Percentiles rank a stretch among this genome's conserved stretches.
Conservation (phyloP, 139 green algal genomes). For the Tetratostichococcus sp. region DNA sequence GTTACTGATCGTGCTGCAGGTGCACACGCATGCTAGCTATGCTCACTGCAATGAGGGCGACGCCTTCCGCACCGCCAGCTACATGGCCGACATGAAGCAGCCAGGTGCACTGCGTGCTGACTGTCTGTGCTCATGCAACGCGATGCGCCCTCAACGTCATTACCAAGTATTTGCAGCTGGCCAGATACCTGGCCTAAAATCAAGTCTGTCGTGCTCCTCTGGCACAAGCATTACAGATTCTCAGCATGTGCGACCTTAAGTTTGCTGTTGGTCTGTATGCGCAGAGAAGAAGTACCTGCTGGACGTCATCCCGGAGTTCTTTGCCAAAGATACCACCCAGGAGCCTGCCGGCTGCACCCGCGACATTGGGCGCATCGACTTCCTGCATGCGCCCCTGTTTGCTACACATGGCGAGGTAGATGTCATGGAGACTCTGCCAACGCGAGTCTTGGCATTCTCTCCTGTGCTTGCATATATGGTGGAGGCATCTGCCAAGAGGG, state of each 20-base stretch:
- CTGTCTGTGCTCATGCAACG: too few species aligned
- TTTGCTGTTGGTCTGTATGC: too few species aligned
- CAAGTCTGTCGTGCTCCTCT: too few species aligned
- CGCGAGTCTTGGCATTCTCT: too few species aligned
- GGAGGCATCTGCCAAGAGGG: too few species aligned
- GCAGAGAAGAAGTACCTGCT: conserved; percentile 1
- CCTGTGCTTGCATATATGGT: too few species aligned
- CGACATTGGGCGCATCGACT: background rate
- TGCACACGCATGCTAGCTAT: background rate
- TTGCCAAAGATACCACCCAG: background rate
- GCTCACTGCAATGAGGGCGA: background rate
- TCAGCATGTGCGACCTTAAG: too few species aligned
- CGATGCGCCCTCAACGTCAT: too few species aligned
- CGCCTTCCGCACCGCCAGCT: background rate
- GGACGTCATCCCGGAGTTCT: background rate
- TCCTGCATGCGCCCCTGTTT: background rate
- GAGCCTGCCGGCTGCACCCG: background rate
- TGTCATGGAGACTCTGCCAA: too few species aligned
- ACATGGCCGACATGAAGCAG: background rate
- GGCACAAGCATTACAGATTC: too few species aligned
- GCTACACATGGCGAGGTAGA: background rate
- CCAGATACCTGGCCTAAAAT: too few species aligned
- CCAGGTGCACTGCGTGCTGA: background rate
- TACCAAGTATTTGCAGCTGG: too few species aligned
- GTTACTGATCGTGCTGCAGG: background rate